Conservation (phyloP, 345 rosid species). For the Gossypium bickii region DNA sequence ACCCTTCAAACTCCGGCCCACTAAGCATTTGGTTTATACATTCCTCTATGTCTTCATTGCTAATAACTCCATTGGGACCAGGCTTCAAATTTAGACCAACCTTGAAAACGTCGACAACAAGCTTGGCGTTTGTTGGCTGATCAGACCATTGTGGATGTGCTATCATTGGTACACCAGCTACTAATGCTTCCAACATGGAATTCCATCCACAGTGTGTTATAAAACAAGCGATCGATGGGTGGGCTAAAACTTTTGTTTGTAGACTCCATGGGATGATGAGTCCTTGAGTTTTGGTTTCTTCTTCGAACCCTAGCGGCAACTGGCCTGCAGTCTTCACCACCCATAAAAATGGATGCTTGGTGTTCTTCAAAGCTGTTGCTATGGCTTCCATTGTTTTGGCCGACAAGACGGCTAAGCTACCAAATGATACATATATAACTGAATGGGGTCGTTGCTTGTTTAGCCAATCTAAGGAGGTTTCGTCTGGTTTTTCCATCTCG, state of each 20-base stretch:
- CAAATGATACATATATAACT: constrained; percentile 48
- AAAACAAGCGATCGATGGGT: constrained; percentile 38
- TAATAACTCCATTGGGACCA: constrained; percentile 22
- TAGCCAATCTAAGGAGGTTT: constrained; percentile 43
- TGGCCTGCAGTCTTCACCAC: constrained; percentile 34
- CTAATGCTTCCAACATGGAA: constrained; percentile 37
- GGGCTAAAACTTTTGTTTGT: constrained; percentile 39
- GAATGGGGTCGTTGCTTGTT: constrained; percentile 25
- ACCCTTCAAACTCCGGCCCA: constrained; percentile 19
- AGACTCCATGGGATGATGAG: constrained; percentile 46
- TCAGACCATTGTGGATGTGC: constrained; percentile 52
- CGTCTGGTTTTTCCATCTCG: constrained; percentile 39
- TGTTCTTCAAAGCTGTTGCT: constrained; percentile 33
- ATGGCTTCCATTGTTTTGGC: constrained; percentile 31
- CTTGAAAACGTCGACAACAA: constrained; percentile 36
- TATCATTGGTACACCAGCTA: constrained; percentile 42
- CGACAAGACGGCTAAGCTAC: constrained; percentile 34
- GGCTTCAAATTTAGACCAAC: constrained; percentile 35
- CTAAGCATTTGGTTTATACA: constrained; percentile 22
- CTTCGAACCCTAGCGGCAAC: constrained; percentile 29
- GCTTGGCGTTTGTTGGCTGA: constrained; percentile 54
- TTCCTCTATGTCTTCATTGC: constrained; percentile 29
- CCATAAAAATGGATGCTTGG: constrained; percentile 39
- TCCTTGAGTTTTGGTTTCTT: constrained; percentile 36
- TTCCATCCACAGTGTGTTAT: constrained; percentile 63